Conservation (phyloP, 2,329 filamentous ascomycete genomes). For the Aspergillus ruber region DNA sequence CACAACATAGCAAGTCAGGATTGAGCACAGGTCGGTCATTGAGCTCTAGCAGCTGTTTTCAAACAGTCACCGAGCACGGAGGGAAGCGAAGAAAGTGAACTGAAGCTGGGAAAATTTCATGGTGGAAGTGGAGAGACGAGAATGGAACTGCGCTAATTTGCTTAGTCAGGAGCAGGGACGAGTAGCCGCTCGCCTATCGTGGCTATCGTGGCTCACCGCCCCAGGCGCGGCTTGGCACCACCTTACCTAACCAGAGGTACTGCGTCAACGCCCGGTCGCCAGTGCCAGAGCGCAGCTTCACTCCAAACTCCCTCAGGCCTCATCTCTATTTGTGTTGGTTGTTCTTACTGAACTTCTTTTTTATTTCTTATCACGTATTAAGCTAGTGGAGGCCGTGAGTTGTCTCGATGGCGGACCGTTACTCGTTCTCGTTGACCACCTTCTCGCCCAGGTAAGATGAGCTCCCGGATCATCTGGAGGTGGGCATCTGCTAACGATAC, state of each 20-base stretch:
- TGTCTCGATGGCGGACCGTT: constrained; percentile 83
- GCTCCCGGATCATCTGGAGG: constrained; percentile 11
- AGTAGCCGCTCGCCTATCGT: constrained; percentile 17
- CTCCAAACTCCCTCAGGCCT: constrained; percentile 8
- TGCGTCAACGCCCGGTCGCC: constrained; percentile 31
- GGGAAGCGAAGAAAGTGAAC: constrained; percentile 10
- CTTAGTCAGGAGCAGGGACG: background rate
- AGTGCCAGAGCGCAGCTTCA: constrained; percentile 25
- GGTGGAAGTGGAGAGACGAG: constrained; percentile 7
- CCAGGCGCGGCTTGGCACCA: constrained; percentile 9
- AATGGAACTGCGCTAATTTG: background rate
- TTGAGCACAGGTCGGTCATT: constrained; percentile 8
- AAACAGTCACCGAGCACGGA: constrained; percentile 1
- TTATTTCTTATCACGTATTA: background rate
- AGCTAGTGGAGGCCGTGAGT: constrained; percentile 12
- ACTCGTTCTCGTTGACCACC: constrained; percentile 98
- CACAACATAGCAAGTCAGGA: constrained; percentile 7
- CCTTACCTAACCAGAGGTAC: constrained; percentile 6
- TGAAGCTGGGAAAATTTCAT: constrained; percentile 8
- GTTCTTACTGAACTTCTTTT: background rate
- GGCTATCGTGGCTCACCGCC: constrained; percentile 9
- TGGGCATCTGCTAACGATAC: constrained; percentile 39
- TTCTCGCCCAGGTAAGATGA: constrained; percentile 83
- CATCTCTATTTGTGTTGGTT: constrained; percentile 1
- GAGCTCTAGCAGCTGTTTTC: constrained; percentile 4